These are phyloP conservation scores for Fusarium circinatum DNA, from an alignment of 2,329 filamentous ascomycete genomes.

Conservation along the genomic window DNA sequence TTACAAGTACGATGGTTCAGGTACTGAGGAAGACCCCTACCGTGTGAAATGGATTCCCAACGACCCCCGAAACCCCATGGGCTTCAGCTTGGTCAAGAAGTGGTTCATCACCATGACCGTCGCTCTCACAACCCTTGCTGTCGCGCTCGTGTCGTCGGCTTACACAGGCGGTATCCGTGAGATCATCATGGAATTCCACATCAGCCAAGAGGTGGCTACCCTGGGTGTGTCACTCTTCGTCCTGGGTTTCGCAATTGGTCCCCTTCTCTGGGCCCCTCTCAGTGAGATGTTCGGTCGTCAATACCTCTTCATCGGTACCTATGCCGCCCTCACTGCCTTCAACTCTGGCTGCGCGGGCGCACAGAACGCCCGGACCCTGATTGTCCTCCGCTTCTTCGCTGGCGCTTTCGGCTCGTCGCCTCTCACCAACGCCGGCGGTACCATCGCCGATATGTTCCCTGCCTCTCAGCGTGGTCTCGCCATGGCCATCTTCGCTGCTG, in stretches of 20 bases:
- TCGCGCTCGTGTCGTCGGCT: constrained; percentile 32
- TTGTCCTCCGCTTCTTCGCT: constrained; percentile 78
- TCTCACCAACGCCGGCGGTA: constrained; percentile 59
- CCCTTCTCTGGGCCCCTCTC: constrained; percentile 79
- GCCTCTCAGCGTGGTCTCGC: constrained; percentile 82
- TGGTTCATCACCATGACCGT: constrained; percentile 38
- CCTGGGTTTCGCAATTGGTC: constrained; percentile 65
- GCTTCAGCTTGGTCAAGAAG: constrained; percentile 24
- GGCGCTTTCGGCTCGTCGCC: constrained; percentile 81
- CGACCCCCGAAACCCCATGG: constrained; percentile 33
- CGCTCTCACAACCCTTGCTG: constrained; percentile 27
- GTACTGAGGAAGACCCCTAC: constrained; percentile 33
- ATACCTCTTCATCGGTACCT: constrained; percentile 62
- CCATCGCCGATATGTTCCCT: constrained; percentile 79
- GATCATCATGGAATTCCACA: constrained; percentile 29
- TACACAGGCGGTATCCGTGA: constrained; percentile 31
- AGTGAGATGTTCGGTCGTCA: constrained; percentile 77
- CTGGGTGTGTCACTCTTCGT: constrained; percentile 36
- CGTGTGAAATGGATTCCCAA: constrained; percentile 37
- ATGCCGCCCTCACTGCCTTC: constrained; percentile 79
- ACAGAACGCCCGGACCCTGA: constrained; percentile 75
- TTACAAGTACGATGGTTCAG: constrained; percentile 33
- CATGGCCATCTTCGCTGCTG: constrained; percentile 83
- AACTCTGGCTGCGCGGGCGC: constrained; percentile 79
- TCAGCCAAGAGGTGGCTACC: constrained; percentile 34